These are phyloP conservation scores for Aspergillus novofumigatus DNA, from an alignment of 2,329 filamentous ascomycete species.

Conservation along the genomic window DNA sequence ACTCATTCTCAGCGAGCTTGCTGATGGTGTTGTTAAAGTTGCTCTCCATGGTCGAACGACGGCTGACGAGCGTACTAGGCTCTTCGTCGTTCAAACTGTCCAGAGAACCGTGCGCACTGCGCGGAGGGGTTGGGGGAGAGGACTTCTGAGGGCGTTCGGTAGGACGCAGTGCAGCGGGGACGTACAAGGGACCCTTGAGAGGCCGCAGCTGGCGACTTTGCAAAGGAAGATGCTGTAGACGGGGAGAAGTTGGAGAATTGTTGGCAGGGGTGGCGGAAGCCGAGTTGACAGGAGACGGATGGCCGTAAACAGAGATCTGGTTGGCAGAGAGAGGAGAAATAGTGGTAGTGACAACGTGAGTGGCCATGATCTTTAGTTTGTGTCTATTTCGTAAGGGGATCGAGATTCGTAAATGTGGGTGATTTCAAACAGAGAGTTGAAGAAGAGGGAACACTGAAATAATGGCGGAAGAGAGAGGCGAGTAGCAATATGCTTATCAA, in stretches of 20 bases:
- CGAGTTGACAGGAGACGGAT: conserved; percentile 44
- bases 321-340: conserved; percentile 20
- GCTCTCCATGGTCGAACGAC: conserved; percentile 40
- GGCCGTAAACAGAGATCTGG: conserved; percentile 37
- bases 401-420: background rate
- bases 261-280: conserved; percentile 49
- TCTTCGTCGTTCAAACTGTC: conserved; percentile 42
- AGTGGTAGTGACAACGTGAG: conserved; percentile 29
- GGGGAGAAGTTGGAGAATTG: conserved; percentile 52
- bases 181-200: conserved; percentile 58
- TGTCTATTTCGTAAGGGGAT: background rate
- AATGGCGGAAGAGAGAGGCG: background rate
- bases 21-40: conserved; percentile 38
- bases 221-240: conserved; percentile 35
- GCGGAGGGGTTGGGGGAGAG: conserved; percentile 46
- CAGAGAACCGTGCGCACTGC: conserved; percentile 54
- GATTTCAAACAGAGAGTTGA: background rate
- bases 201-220: conserved; percentile 56
- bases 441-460: background rate
- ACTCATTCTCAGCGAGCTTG: conserved; percentile 50
- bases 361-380: conserved; percentile 21
- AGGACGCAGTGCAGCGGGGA: conserved; percentile 59
- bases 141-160: conserved; percentile 51
- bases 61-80: conserved; percentile 30
- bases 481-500: background rate